phyloP scores from a whole-genome alignment of 164 flowering plant genomes.

The Hamamelis virginiana region DNA sequence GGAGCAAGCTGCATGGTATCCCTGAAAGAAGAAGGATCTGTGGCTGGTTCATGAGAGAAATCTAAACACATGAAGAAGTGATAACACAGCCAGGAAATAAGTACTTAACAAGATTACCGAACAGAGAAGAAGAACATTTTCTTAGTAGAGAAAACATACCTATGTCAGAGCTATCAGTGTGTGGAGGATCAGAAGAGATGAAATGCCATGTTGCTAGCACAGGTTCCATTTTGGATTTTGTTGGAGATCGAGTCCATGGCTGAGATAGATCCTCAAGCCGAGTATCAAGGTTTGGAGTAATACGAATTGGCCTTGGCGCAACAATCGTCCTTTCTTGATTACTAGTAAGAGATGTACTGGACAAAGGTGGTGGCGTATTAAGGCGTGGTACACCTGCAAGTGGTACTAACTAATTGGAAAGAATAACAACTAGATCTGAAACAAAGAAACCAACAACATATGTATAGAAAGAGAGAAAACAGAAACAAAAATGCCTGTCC shows the following conservation, averaged over 20 bases:
- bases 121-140: constrained; percentile 5
- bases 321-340: constrained; percentile 53
- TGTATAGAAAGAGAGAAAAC: background rate
- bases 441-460: constrained; percentile 8
- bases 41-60: constrained; percentile 74
- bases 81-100: background rate
- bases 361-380: constrained; percentile 81
- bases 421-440: constrained; percentile 13
- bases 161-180: constrained; percentile 37
- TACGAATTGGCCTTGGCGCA: constrained; percentile 88
- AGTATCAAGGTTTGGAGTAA: constrained; percentile 56
- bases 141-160: constrained; percentile 32
- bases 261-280: constrained; percentile 81
- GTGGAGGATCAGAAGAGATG: constrained; percentile 48
- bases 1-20: constrained; percentile 80
- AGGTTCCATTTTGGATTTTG: constrained; percentile 90
- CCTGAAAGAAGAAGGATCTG: constrained; percentile 94
- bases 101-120: background rate
- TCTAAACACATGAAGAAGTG: constrained; percentile 22
- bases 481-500: background rate
- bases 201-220: constrained; percentile 85
- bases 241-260: constrained; percentile 99
- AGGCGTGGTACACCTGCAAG: constrained; percentile 94
- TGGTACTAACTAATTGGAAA: constrained; percentile 18
- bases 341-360: constrained; percentile 34